A percentile compares a stretch with the other conserved stretches of the same genome.
Conservation (phyloP, 2,329 filamentous ascomycete genomes). For the Pseudocercospora cruenta region DNA sequence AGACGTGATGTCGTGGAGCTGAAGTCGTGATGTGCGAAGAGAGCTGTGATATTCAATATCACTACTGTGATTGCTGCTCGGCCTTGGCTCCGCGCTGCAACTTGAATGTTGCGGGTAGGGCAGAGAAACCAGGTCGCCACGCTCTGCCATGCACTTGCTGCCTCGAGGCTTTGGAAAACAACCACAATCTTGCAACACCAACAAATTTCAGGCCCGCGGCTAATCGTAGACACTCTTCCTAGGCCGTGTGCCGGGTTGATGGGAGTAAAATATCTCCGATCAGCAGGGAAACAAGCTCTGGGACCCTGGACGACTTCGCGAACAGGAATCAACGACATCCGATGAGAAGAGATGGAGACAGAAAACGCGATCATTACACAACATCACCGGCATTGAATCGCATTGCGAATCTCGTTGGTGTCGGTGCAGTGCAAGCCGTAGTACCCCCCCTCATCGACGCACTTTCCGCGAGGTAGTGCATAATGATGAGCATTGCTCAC, state of each 20-base stretch:
- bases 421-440: not conserved
- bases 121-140: not conserved
- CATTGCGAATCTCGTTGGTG: not conserved
- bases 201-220: not conserved
- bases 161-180: not conserved
- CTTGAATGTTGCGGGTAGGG: not conserved
- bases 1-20: not conserved
- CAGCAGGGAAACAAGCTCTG: not conserved
- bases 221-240: not conserved
- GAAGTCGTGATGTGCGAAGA: not conserved
- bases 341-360: no score
- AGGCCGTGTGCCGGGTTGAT: not conserved
- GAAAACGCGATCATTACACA: no score
- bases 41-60: no score
- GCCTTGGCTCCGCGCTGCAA: not conserved
- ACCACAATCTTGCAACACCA: not conserved
- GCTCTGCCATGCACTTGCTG: not conserved
- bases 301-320: no score
- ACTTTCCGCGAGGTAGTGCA: not conserved
- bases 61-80: not conserved
- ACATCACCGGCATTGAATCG: no score
- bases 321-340: no score
- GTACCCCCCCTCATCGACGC: not conserved
- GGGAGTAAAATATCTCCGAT: not conserved
- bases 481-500: no score